Conservation (phyloP, 1,139 yeast species). For the Candida sp. region DNA sequence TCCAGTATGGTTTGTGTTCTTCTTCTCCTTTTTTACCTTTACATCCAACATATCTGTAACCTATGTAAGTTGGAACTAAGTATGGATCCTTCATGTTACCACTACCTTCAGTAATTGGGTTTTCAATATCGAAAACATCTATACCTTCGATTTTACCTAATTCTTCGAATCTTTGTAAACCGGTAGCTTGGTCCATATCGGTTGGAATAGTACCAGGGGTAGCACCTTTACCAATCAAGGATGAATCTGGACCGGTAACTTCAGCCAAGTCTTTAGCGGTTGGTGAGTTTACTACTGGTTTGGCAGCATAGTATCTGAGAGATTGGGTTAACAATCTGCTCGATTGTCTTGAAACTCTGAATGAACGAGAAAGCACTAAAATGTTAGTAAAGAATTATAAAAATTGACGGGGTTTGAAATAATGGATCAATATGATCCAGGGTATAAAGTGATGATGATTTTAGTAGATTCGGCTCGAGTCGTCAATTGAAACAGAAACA, state of each 20-base stretch:
- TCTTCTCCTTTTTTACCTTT: conserved; percentile 90
- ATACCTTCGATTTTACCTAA: conserved; percentile 96
- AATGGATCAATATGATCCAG: too few relatives aligned
- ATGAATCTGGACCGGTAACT: conserved; percentile 69
- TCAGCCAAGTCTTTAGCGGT: conserved; percentile 72
- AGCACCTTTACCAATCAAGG: conserved; percentile 92
- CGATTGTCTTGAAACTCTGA: conserved; percentile 36
- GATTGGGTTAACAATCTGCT: conserved; percentile 37
- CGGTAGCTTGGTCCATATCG: conserved; percentile 95
- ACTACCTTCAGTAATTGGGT: conserved; percentile 80
- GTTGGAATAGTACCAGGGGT: conserved; percentile 81
- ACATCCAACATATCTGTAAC: conserved; percentile 96
- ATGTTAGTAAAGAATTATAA: conserved; percentile 31
- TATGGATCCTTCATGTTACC: conserved; percentile 91
- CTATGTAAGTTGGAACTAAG: conserved; percentile 86
- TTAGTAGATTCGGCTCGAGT: too few relatives aligned
- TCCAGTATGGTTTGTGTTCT: conserved; percentile 89
- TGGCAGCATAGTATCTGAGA: conserved; percentile 19
- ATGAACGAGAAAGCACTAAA: conserved; percentile 38
- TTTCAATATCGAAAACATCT: conserved; percentile 90
- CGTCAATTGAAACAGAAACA: too few relatives aligned
- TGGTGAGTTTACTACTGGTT: conserved; percentile 7
- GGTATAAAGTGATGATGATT: too few relatives aligned
- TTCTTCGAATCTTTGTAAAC: conserved; percentile 95
- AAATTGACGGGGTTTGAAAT: not conserved